These are phyloP conservation scores for Wickerhamiella sergipiensis DNA, from an alignment of 805 yeast species.

Conservation along the genomic window DNA sequence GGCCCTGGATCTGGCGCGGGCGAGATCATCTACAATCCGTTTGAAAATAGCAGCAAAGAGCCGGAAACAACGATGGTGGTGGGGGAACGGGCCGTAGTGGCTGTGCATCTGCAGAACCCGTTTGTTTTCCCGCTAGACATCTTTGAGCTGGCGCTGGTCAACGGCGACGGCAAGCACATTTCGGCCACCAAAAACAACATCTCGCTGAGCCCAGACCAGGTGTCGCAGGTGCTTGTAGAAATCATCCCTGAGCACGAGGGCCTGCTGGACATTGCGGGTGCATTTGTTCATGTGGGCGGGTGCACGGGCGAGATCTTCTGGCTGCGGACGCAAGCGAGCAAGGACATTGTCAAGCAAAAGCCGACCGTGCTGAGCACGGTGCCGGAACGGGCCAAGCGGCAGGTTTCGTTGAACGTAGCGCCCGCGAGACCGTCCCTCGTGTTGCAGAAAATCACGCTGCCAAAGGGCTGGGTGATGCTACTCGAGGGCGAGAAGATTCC, in stretches of 20 bases:
- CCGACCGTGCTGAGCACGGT: neutral
- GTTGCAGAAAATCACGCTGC: constrained; percentile 37
- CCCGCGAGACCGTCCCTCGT: constrained; percentile 50
- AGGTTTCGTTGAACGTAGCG: constrained; percentile 22
- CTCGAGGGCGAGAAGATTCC: constrained; percentile 58
- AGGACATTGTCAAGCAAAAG: neutral
- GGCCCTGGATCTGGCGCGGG: neutral
- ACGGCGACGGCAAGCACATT: constrained; percentile 13
- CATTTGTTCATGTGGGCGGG: constrained; percentile 36
- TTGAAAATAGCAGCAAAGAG: constrained; percentile 17
- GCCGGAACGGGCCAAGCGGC: constrained; percentile 2
- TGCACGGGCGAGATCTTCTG: constrained; percentile 33
- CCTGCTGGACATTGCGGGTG: constrained; percentile 34
- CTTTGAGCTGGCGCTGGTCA: constrained; percentile 21
- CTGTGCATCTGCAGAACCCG: constrained; percentile 59
- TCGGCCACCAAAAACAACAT: constrained; percentile 17
- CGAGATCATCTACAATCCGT: constrained; percentile 39
- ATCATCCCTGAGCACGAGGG: constrained; percentile 34
- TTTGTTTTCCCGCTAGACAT: constrained; percentile 60
- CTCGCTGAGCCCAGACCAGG: constrained; percentile 18
- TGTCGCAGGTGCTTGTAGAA: constrained; percentile 15
- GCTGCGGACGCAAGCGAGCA: constrained; percentile 10
- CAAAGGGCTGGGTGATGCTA: constrained; percentile 58
- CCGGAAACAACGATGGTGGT: constrained; percentile 31
- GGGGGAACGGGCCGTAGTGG: constrained; percentile 50